A percentile compares a stretch with the other conserved stretches of the same genome.
These are phyloP conservation scores for Stropharia rugosoannulata DNA, from an alignment of 768 basidiomycete genomes.

Conservation along the genomic window DNA sequence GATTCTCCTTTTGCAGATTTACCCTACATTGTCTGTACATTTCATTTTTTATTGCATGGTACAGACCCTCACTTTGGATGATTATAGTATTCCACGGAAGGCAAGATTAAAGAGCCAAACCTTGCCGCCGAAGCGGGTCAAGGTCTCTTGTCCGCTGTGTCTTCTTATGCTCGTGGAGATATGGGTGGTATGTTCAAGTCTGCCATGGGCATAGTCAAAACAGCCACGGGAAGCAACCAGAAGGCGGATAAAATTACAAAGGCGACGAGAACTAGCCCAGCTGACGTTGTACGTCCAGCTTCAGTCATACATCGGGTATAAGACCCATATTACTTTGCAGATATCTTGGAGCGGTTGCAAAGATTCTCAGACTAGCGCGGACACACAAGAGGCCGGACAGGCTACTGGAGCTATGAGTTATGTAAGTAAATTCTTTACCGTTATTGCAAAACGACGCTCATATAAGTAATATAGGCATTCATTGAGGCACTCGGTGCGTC, in stretches of 20 bases:
- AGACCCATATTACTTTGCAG: slow-evolving; percentile 31
- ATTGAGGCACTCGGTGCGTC: slow-evolving; percentile 50
- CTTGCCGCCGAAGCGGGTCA: slow-evolving; percentile 84
- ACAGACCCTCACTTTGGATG: background rate
- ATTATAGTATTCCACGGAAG: slow-evolving; percentile 86
- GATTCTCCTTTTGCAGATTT: slow-evolving; percentile 44
- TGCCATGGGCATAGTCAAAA: slow-evolving; percentile 72
- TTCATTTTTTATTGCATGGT: background rate
- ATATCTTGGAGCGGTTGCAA: slow-evolving; percentile 88
- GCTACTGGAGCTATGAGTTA: slow-evolving; percentile 82
- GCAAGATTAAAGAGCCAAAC: slow-evolving; percentile 94
- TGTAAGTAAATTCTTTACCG: slow-evolving; percentile 36
- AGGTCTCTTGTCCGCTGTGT: slow-evolving; percentile 76
- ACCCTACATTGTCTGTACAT: slow-evolving; percentile 56
- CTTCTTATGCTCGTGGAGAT: slow-evolving; percentile 78
- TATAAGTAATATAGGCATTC: slow-evolving; percentile 48
- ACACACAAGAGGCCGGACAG: slow-evolving; percentile 62
- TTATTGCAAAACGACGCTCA: background rate
- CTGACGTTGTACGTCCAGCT: slow-evolving; percentile 70
- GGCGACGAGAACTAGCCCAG: slow-evolving; percentile 71
- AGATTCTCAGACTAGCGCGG: slow-evolving; percentile 81
- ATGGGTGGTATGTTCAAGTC: slow-evolving; percentile 75
- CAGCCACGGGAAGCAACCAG: slow-evolving; percentile 61
- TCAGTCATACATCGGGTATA: background rate
- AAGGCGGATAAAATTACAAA: slow-evolving; percentile 64